A percentile compares a stretch with the other conserved stretches of the same genome.
These are phyloP conservation scores for Cryptomeria japonica DNA, from an alignment of 75 land plant species.

Conservation along the genomic window DNA sequence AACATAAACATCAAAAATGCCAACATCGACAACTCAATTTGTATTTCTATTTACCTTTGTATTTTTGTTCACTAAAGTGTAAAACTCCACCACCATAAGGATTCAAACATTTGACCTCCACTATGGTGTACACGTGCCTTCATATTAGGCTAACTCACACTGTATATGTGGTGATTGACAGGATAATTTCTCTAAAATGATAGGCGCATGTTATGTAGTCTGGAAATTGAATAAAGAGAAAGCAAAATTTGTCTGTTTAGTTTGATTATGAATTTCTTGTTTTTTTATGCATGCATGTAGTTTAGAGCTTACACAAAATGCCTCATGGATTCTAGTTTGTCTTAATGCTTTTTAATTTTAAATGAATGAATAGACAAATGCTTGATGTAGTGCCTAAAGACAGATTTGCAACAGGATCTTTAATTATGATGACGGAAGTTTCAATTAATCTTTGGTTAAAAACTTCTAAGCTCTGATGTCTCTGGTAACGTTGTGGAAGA, in stretches of 20 bases:
- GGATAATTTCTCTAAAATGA: not conserved
- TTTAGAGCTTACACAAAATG: not conserved
- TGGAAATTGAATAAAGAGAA: not conserved
- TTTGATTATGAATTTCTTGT: not conserved
- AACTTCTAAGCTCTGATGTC: not conserved
- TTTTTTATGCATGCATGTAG: not conserved
- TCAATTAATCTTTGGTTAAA: not conserved
- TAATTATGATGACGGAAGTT: not conserved
- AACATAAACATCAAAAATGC: no score
- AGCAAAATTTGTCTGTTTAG: not conserved
- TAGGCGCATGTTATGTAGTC: not conserved
- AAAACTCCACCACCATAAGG: no score
- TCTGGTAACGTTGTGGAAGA: not conserved
- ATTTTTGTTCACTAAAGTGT: no score
- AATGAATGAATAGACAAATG: not conserved
- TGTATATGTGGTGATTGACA: not conserved
- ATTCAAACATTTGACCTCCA: no score
- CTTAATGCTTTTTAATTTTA: not conserved
- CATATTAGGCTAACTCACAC: no score
- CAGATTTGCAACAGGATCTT: not conserved
- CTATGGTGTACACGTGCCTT: no score
- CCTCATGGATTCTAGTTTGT: not conserved
- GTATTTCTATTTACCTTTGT: no score
- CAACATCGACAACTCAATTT: no score
- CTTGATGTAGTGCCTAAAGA: not conserved